Conservation (phyloP, 2,329 filamentous ascomycete species). For the Ophiosphaerella herpotricha region DNA sequence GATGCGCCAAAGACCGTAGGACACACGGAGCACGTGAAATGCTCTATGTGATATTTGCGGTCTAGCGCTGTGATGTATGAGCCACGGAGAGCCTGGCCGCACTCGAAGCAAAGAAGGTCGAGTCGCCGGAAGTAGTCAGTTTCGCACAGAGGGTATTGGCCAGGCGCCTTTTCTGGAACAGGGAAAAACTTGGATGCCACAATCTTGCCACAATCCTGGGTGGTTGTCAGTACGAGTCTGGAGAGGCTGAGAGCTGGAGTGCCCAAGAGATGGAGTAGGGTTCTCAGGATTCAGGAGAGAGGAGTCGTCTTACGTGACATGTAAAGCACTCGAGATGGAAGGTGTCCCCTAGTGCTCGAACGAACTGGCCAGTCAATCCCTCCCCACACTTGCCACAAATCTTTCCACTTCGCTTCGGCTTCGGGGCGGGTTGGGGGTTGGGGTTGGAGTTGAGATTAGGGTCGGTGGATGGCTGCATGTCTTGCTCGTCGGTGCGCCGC, state of each 20-base stretch:
- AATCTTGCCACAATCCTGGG: conserved; percentile 93
- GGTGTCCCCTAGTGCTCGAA: conserved; percentile 88
- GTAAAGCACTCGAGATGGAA: conserved; percentile 98
- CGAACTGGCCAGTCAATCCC: conserved; percentile 90
- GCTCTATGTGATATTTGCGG: conserved; percentile 95
- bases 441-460: conserved; percentile 15
- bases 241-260: background rate
- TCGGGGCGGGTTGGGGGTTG: conserved; percentile 27
- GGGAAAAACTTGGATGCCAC: conserved; percentile 99
- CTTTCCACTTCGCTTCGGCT: conserved; percentile 43
- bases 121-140: conserved; percentile 94
- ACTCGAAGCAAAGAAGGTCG: conserved; percentile 88
- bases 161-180: conserved; percentile 84
- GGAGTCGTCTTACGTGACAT: conserved; percentile 70
- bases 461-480: conserved; percentile 25
- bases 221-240: conserved; percentile 2
- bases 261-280: background rate
- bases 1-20: conserved; percentile 97
- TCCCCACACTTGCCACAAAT: conserved; percentile 83
- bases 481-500: conserved; percentile 36
- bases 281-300: background rate
- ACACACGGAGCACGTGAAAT: conserved; percentile 97
- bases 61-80: conserved; percentile 98
- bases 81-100: conserved; percentile 87
- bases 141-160: conserved; percentile 94